These are phyloP conservation scores for Sonneratia caseolaris DNA, from an alignment of 345 rosid genomes.

Conservation along the genomic window DNA sequence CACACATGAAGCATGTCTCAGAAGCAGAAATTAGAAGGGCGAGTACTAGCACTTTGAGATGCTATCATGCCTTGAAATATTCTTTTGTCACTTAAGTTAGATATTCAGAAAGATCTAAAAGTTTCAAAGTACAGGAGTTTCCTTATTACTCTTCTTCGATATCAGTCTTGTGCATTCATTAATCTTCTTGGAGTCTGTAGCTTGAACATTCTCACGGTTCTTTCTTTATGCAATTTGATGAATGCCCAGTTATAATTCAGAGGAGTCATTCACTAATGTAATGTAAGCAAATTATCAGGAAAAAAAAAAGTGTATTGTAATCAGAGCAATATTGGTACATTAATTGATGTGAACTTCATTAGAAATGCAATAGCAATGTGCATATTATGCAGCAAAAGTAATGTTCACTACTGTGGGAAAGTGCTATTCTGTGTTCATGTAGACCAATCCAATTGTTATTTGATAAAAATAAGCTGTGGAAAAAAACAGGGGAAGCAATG, in stretches of 20 bases:
- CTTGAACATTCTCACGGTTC: not conserved
- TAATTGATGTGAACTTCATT: too few relatives aligned
- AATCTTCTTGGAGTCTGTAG: not conserved
- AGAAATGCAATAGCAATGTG: not conserved
- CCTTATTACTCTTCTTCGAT: not conserved
- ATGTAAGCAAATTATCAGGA: too few relatives aligned
- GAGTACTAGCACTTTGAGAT: slow-evolving; percentile 5
- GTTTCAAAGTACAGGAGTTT: too few relatives aligned
- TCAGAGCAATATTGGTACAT: too few relatives aligned
- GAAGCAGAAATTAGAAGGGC: slow-evolving; percentile 68
- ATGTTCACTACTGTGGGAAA: not conserved
- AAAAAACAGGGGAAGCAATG: not conserved
- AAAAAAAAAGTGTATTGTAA: too few relatives aligned
- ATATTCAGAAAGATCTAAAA: not conserved
- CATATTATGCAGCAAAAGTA: not conserved
- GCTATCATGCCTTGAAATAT: not conserved
- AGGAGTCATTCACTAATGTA: not conserved
- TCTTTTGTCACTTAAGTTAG: not conserved
- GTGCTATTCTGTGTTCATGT: not conserved
- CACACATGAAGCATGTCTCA: slow-evolving; percentile 75
- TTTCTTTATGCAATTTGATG: not conserved
- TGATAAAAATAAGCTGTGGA: not conserved
- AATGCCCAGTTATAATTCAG: not conserved
- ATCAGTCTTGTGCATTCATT: not conserved
- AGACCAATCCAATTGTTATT: not conserved